phyloP scores from a whole-genome alignment of 2,329 filamentous ascomycete genomes.

The Chaetothyriales sp. region DNA sequence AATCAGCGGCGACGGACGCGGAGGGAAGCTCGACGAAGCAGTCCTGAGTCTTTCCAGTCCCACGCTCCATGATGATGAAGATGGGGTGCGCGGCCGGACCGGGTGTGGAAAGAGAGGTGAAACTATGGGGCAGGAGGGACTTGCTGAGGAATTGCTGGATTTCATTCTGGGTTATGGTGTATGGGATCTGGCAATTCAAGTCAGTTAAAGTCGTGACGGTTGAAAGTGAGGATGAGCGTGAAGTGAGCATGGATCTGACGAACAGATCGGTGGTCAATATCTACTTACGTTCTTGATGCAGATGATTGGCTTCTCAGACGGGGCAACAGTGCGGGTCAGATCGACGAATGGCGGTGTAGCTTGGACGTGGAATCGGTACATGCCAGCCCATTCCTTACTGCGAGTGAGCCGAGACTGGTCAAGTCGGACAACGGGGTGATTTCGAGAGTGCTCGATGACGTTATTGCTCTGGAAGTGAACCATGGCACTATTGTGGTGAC shows the following conservation, averaged over 20 bases:
- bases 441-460: background rate
- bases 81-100: conserved; percentile 28
- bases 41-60: conserved; percentile 44
- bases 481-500: background rate
- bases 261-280: background rate
- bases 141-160: conserved; percentile 35
- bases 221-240: background rate
- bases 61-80: conserved; percentile 46
- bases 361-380: conserved; percentile 3
- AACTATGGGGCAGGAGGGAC: conserved; percentile 24
- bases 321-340: conserved; percentile 10
- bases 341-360: conserved; percentile 16
- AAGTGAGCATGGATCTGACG: background rate
- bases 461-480: background rate
- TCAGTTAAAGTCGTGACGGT: background rate
- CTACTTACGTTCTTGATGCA: conserved; percentile 23
- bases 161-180: conserved; percentile 36
- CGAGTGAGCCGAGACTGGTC: background rate
- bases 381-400: background rate
- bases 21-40: conserved; percentile 36
- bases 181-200: conserved; percentile 30
- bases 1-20: conserved; percentile 26
- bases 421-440: background rate
- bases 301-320: conserved; percentile 21
- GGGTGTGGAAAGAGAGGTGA: conserved; percentile 10